Evolutionary conservation across 31 red algal species (phyloP).

Genomic region (Porphyra umbilicalis): DNA sequence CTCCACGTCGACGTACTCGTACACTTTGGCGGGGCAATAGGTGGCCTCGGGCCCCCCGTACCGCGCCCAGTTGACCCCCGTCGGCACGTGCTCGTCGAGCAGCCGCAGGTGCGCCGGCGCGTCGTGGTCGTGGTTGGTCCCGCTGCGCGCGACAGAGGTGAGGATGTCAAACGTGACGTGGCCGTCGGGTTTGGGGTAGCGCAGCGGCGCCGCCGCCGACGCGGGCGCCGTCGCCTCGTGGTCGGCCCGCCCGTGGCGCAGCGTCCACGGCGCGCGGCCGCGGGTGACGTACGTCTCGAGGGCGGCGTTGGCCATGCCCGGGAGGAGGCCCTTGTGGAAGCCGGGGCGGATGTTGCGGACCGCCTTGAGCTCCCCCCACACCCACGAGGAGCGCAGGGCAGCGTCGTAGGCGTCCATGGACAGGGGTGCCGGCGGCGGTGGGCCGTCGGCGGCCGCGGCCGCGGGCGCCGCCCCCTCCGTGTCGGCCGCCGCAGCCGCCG

Average conservation of each 20-base stretch:
- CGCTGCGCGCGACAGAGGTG: slow-evolving; percentile 75
- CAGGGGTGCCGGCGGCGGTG: background rate
- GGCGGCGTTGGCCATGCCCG: slow-evolving; percentile 78
- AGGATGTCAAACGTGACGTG: slow-evolving; percentile 86
- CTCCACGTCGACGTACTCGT: slow-evolving; percentile 74
- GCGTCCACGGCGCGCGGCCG: slow-evolving; percentile 80
- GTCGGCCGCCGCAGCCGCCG: background rate
- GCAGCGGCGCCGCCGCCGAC: slow-evolving; percentile 5
- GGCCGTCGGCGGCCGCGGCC: background rate
- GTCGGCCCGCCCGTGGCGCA: slow-evolving; percentile 58
- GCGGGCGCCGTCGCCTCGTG: slow-evolving; percentile 45
- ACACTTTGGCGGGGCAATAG: slow-evolving; percentile 96
- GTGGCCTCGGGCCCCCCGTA: slow-evolving; percentile 77
- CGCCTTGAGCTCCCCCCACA: slow-evolving; percentile 66
- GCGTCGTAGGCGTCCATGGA: slow-evolving; percentile 48
- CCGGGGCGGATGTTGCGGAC: slow-evolving; percentile 93
- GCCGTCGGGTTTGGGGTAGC: slow-evolving; percentile 86
- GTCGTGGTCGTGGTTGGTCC: slow-evolving; percentile 97
- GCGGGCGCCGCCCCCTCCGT: slow-evolving; percentile 4
- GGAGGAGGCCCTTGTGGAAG: slow-evolving; percentile 69
- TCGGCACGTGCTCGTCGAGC: slow-evolving; percentile 33
- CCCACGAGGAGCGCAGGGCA: slow-evolving; percentile 55
- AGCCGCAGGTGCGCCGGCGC: slow-evolving; percentile 82
- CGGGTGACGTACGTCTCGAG: slow-evolving; percentile 83
- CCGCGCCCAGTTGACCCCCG: slow-evolving; percentile 52